phyloP scores from a whole-genome alignment of 495 filamentous ascomycete genomes.

The Parachaetomium inaequale region DNA sequence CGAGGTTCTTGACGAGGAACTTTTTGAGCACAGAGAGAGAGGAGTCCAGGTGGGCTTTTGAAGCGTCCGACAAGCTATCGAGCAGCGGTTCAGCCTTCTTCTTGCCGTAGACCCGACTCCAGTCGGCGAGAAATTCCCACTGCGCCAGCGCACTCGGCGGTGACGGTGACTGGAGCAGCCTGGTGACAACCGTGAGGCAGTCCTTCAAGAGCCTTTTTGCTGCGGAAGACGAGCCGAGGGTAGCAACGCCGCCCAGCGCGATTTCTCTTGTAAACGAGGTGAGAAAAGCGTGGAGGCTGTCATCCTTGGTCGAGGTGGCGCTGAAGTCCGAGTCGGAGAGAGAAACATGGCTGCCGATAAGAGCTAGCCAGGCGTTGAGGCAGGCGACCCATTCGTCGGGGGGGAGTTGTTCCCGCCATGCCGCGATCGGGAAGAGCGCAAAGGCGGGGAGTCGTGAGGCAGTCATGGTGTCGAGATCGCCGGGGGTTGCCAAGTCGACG shows the following conservation, averaged over 20 bases:
- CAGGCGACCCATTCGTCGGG: slow-evolving; percentile 74
- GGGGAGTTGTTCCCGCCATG: slow-evolving; percentile 60
- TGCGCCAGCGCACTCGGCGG: slow-evolving; percentile 47
- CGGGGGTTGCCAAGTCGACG: background rate
- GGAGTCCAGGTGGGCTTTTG: slow-evolving; percentile 33
- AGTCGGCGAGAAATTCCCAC: slow-evolving; percentile 57
- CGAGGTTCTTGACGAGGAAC: slow-evolving; percentile 48
- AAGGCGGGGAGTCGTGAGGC: slow-evolving; percentile 56
- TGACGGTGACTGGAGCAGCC: slow-evolving; percentile 42
- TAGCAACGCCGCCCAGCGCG: slow-evolving; percentile 37
- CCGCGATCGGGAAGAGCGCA: slow-evolving; percentile 68
- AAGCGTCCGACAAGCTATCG: slow-evolving; percentile 27
- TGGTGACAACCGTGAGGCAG: slow-evolving; percentile 57
- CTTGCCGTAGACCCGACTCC: slow-evolving; percentile 54
- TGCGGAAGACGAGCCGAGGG: slow-evolving; percentile 43
- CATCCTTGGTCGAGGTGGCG: slow-evolving; percentile 48
- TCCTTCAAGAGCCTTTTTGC: slow-evolving; percentile 54
- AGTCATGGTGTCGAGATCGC: slow-evolving; percentile 15
- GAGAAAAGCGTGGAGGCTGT: slow-evolving; percentile 57
- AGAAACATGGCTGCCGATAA: slow-evolving; percentile 61
- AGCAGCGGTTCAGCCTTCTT: slow-evolving; percentile 39
- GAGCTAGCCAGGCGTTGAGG: slow-evolving; percentile 69
- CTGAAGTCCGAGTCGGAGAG: slow-evolving; percentile 52
- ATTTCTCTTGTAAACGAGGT: slow-evolving; percentile 57
- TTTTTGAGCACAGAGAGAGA: slow-evolving; percentile 43